phyloP scores from a whole-genome alignment of 2,329 filamentous ascomycete genomes.

The Talaromyces sp. region DNA sequence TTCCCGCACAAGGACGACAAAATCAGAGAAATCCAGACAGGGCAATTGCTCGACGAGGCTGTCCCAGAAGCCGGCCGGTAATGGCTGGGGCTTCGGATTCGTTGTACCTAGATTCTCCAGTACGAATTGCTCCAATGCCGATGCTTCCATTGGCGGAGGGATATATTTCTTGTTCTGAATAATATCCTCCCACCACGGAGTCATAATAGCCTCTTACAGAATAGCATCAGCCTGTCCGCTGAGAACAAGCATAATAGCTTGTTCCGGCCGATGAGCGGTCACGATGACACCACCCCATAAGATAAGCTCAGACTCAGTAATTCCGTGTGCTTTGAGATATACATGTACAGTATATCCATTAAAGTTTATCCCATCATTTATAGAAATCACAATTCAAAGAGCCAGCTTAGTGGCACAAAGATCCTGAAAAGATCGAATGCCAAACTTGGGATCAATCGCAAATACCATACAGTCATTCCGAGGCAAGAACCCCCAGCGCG shows the following conservation, averaged over 20 bases:
- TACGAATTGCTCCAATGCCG: background rate
- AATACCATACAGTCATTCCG: background rate
- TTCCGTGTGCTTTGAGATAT: background rate
- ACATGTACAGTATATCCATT: background rate
- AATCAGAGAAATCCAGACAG: background rate
- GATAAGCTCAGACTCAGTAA: background rate
- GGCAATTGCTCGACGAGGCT: background rate
- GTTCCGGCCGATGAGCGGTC: background rate
- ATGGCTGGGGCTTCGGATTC: background rate
- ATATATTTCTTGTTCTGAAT: background rate
- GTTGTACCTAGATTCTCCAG: background rate
- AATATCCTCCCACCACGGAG: background rate
- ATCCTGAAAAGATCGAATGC: background rate
- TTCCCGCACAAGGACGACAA: background rate
- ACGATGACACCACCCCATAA: background rate
- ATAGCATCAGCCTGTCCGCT: background rate
- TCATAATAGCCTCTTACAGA: background rate
- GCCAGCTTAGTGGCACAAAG: background rate
- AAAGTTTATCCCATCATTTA: background rate
- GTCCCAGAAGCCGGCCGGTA: background rate
- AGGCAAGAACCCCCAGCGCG: background rate
- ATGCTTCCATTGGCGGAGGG: background rate
- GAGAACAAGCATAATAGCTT: background rate
- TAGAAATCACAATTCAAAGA: background rate
- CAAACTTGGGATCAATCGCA: background rate